Percentiles rank a stretch among this genome's conserved stretches.
Evolutionary conservation across 2,329 filamentous ascomycete species (phyloP).

Genomic region (Apiospora phragmitis): DNA sequence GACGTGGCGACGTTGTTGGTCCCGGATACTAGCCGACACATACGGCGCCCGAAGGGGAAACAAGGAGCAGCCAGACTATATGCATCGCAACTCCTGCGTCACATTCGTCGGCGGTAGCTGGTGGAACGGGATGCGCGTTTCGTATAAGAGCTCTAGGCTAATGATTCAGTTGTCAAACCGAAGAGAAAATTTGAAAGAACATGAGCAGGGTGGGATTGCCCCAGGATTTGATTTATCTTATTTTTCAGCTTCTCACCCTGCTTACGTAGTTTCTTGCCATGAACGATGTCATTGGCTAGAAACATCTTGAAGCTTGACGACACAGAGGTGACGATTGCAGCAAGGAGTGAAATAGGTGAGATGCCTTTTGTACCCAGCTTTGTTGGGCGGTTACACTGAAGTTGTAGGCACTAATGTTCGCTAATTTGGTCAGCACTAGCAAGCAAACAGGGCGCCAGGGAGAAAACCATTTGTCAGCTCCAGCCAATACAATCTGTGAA

Average conservation of each 20-base stretch:
- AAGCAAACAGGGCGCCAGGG: background rate
- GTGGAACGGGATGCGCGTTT: background rate
- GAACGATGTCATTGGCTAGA: background rate
- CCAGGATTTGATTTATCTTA: background rate
- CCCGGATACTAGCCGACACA: background rate
- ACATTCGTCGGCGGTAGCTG: background rate
- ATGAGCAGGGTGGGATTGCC: too few species aligned
- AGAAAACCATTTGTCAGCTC: background rate
- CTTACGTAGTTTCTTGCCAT: background rate
- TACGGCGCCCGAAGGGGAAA: background rate
- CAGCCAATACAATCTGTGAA: background rate
- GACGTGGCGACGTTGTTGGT: background rate
- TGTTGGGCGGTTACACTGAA: background rate
- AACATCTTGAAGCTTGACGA: background rate
- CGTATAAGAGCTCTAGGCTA: background rate
- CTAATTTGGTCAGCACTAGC: background rate
- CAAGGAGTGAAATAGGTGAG: too few species aligned
- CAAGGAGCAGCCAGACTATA: background rate
- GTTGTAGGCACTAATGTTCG: too few species aligned
- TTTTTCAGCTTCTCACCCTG: background rate
- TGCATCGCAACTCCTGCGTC: background rate
- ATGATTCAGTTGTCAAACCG: background rate
- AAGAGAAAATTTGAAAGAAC: background rate
- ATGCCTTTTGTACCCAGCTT: too few species aligned
- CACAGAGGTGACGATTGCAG: too few species aligned